phyloP scores from a whole-genome alignment of 2,329 filamentous ascomycete species.

The Aspergillus unguis region DNA sequence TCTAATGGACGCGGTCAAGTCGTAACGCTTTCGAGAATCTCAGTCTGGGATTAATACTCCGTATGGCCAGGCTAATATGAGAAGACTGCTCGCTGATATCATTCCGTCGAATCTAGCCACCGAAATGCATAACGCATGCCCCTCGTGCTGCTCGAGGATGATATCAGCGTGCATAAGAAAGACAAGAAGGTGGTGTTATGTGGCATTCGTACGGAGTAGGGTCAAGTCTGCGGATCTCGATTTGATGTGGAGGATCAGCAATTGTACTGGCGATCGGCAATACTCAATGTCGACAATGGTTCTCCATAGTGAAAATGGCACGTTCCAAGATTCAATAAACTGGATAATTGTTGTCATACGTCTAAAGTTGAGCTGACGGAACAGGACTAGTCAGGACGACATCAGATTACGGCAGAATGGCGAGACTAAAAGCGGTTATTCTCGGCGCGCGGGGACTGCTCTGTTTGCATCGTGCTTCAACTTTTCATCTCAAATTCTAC shows the following conservation, averaged over 20 bases:
- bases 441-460: neutral
- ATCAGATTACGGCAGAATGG: conserved; percentile 3
- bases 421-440: conserved; percentile 8
- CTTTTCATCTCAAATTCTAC: neutral
- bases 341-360: too few species aligned
- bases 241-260: too few species aligned
- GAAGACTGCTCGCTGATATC: too few species aligned
- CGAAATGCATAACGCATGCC: neutral
- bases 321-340: too few species aligned
- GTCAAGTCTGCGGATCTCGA: too few species aligned
- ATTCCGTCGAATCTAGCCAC: too few species aligned
- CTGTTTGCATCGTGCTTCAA: neutral
- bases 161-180: neutral
- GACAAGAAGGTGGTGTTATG: neutral
- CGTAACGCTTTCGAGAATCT: neutral
- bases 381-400: conserved; percentile 5
- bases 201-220: neutral
- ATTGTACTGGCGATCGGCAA: too few species aligned
- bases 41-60: neutral
- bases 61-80: neutral
- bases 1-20: neutral
- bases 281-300: too few species aligned
- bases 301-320: too few species aligned
- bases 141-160: neutral
- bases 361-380: neutral